phyloP scores from a whole-genome alignment of 2,329 filamentous ascomycete genomes.

The Diaporthe sp. region DNA sequence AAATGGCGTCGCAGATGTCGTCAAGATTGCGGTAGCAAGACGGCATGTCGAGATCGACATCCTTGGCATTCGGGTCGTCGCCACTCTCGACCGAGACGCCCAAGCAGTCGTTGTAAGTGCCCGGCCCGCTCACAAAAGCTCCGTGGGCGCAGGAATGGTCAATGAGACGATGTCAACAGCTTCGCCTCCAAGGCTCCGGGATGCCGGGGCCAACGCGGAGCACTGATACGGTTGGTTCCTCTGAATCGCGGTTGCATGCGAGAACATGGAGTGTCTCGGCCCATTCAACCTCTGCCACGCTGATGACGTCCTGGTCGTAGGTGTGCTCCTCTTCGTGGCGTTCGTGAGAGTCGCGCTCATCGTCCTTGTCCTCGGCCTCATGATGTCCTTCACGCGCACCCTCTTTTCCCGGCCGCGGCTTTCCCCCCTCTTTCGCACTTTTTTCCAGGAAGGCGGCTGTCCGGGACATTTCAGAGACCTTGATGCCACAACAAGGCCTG shows the following conservation, averaged over 20 bases:
- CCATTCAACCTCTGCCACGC: constrained; percentile 9
- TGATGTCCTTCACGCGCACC: no score
- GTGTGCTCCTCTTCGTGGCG: neutral
- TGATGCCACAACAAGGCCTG: neutral
- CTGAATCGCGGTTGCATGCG: neutral
- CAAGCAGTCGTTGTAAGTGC: neutral
- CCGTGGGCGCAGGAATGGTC: neutral
- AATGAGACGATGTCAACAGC: neutral
- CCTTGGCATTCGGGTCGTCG: constrained; percentile 1
- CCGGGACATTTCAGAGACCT: constrained; percentile 4
- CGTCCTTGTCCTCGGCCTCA: neutral
- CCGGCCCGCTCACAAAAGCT: constrained; percentile 20
- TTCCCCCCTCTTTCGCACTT: neutral
- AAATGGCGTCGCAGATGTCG: neutral
- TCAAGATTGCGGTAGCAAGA: neutral
- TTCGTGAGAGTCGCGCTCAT: neutral
- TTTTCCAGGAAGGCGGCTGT: constrained; percentile 4
- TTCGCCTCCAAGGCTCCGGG: neutral
- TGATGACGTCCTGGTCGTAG: constrained; percentile 27
- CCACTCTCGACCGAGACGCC: neutral
- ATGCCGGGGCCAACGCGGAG: neutral
- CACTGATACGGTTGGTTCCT: neutral
- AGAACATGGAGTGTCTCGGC: constrained; percentile 10
- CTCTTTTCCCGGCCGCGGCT: neutral
- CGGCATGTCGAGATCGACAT: neutral